Evolutionary conservation across 129 eudicot genomes (phyloP), one percentile per base, ranked within the genome.

Genomic region (Chrysanthemum lavandulifolium): DNA sequence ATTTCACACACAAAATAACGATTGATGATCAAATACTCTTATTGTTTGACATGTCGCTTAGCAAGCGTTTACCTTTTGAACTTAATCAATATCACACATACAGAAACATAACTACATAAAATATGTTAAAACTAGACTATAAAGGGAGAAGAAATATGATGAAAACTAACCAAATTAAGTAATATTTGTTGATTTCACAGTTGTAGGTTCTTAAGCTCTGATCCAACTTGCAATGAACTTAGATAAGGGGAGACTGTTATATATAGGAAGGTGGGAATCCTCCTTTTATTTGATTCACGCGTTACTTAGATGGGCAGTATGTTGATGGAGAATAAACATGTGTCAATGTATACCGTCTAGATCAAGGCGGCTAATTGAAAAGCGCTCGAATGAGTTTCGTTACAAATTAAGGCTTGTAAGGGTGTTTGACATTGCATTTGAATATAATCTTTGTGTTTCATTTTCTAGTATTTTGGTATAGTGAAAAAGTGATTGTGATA

Each of bases 231-330:
- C 21, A 61, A 48, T 25, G 61, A 16, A 78, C 43, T 14, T 52
- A n/a, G 11, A 10, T 65, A 62, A 57, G 52, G 58, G 56, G 13
- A n/a, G 25, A 13, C 6, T 70, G 58, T 53, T 78, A 78, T 78
- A 78, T 78, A 78, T 71, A 78, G 73, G 43, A 64, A 71, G 52
- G 53, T 0, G 6, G 47, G 68, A 71, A 71, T 65, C 27, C 5
- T 7, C 36, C 72, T 75, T 40, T 67, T 66, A 62, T 69, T 43
- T 61, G 64, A 64, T 71, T 78, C 77, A 53, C 77, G 52, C 76
- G 77, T 78, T 62, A 15, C 12, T 62, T 71, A 52, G 23, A 64
- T 54, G 65, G 48, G 14, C 21, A 21, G 13, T 16, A 23, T 27
- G 68, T 52, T 18, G 25, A 77, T 51, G 71, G 65, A 77, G 81